phyloP scores from a whole-genome alignment of 179 eudicot genomes.

The Beta corolliflora region DNA sequence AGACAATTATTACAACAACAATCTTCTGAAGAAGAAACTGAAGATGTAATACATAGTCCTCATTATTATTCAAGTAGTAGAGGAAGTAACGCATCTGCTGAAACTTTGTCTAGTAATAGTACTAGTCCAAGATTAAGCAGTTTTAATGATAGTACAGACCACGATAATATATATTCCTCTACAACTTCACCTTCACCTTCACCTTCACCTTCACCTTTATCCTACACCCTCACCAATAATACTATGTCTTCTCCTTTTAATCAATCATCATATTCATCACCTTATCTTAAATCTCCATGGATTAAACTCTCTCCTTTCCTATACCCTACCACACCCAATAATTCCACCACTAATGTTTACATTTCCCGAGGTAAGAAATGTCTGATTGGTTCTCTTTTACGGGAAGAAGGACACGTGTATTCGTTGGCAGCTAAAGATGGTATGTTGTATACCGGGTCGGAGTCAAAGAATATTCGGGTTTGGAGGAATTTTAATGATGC shows the following conservation, averaged over 20 bases:
- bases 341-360: neutral
- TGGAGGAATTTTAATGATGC: slow-evolving; percentile 41
- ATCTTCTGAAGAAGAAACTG: neutral
- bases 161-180: slow-evolving; percentile 5
- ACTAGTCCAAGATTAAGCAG: slow-evolving; percentile 29
- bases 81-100: slow-evolving; percentile 28
- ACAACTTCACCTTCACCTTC: neutral
- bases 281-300: slow-evolving; percentile 50
- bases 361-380: slow-evolving; percentile 19
- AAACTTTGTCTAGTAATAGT: neutral
- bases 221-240: neutral
- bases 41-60: neutral
- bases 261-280: slow-evolving; percentile 19
- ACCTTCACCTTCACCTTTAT: neutral
- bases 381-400: slow-evolving; percentile 34
- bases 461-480: slow-evolving; percentile 44
- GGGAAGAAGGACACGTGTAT: slow-evolving; percentile 53
- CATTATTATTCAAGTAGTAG: slow-evolving; percentile 7
- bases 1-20: slow-evolving; percentile 21
- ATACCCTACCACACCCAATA: neutral
- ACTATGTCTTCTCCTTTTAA: slow-evolving; percentile 25
- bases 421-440: slow-evolving; percentile 33
- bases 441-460: slow-evolving; percentile 45
- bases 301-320: slow-evolving; percentile 37
- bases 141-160: neutral